Conservation (phyloP, 75 land plant genomes). For the Pinus albicaulis region DNA sequence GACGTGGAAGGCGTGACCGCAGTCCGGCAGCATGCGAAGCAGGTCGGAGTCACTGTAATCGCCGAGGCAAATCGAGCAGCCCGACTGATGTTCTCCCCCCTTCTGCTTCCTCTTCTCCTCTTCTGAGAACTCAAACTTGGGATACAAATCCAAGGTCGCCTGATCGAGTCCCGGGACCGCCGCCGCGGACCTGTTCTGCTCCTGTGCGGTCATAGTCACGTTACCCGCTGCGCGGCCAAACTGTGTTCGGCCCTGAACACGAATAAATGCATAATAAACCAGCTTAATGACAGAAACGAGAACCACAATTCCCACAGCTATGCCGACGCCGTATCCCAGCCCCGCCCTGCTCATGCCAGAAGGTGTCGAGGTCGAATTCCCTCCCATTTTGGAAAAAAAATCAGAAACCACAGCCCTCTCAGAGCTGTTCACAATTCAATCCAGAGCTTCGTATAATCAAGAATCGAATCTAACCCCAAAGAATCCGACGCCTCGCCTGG, state of each 20-base stretch:
- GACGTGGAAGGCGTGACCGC: constrained; percentile 68
- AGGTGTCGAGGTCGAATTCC: not conserved
- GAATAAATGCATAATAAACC: not conserved
- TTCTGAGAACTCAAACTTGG: constrained; percentile 43
- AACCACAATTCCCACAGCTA: not conserved
- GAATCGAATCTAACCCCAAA: too few relatives aligned
- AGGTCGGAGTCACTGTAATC: constrained; percentile 65
- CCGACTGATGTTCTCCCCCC: not conserved
- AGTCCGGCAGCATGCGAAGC: constrained; percentile 72
- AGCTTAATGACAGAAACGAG: not conserved
- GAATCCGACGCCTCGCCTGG: too few relatives aligned
- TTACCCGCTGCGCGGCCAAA: not conserved
- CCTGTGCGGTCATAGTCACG: not conserved
- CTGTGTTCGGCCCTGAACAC: not conserved
- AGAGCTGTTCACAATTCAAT: too few relatives aligned
- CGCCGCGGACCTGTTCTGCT: not conserved
- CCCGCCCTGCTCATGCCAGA: not conserved
- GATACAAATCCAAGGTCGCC: constrained; percentile 39
- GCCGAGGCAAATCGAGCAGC: constrained; percentile 76
- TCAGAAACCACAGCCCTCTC: too few relatives aligned
- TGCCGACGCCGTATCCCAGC: not conserved
- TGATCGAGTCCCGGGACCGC: constrained; percentile 45
- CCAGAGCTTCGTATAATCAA: too few relatives aligned
- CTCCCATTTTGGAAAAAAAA: not conserved
- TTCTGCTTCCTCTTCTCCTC: constrained; percentile 13